Conservation (phyloP, 2,329 filamentous ascomycete genomes). For the Talaromyces verruculosus region DNA sequence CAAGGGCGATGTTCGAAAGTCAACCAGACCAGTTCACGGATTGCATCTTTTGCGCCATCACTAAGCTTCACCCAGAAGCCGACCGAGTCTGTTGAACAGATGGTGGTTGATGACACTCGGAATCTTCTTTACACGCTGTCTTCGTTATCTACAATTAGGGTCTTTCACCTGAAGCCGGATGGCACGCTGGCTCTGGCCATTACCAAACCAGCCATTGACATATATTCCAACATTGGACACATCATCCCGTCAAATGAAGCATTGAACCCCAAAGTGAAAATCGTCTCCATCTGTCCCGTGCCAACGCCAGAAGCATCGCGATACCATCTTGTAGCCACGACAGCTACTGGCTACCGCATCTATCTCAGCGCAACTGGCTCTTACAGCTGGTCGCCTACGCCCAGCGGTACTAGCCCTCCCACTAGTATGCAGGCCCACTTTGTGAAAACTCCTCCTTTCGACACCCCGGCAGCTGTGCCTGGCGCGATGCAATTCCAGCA, state of each 20-base stretch:
- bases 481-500: constrained; percentile 30
- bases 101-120: constrained; percentile 84
- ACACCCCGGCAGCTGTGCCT: constrained; percentile 29
- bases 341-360: constrained; percentile 83
- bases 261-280: constrained; percentile 68
- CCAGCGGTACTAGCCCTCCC: constrained; percentile 65
- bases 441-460: constrained; percentile 81
- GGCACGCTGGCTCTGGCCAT: constrained; percentile 56
- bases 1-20: constrained; percentile 81
- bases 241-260: constrained; percentile 71
- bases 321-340: constrained; percentile 85
- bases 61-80: constrained; percentile 46
- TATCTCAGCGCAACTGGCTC: constrained; percentile 89
- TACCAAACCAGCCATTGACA: constrained; percentile 53
- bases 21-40: constrained; percentile 77
- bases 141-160: constrained; percentile 80
- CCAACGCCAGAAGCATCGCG: constrained; percentile 78
- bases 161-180: constrained; percentile 76
- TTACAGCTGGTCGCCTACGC: constrained; percentile 54
- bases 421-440: constrained; percentile 98
- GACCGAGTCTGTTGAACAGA: constrained; percentile 68
- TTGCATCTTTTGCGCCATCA: constrained; percentile 56
- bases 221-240: constrained; percentile 74
- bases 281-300: constrained; percentile 85
- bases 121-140: constrained; percentile 90